phyloP scores from a whole-genome alignment of 2,329 filamentous ascomycete species.

The Colletotrichum tanaceti region DNA sequence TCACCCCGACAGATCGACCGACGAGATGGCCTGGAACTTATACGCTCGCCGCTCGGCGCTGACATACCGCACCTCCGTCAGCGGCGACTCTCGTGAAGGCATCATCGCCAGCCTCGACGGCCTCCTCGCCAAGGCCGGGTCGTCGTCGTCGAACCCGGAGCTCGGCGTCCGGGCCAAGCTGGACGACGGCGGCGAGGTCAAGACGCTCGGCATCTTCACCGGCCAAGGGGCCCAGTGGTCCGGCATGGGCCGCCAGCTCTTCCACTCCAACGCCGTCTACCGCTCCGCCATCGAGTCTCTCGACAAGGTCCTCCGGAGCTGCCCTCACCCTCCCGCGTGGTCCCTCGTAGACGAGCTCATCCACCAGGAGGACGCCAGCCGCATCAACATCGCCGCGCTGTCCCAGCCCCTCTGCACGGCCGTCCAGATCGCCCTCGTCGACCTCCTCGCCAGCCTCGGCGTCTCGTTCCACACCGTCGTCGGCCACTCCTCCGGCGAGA shows the following conservation, averaged over 20 bases:
- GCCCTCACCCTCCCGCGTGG: constrained; percentile 20
- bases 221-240: constrained; percentile 51
- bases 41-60: constrained; percentile 32
- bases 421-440: constrained; percentile 44
- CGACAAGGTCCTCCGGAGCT: constrained; percentile 32
- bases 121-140: constrained; percentile 31
- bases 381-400: constrained; percentile 42
- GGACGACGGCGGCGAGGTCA: constrained; percentile 29
- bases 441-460: constrained; percentile 36
- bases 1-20: constrained; percentile 4
- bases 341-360: constrained; percentile 42
- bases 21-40: constrained; percentile 33
- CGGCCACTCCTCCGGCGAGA: constrained; percentile 46
- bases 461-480: constrained; percentile 41
- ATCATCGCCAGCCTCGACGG: constrained; percentile 21
- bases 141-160: constrained; percentile 27
- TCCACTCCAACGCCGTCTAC: constrained; percentile 32
- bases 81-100: constrained; percentile 18
- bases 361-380: constrained; percentile 28
- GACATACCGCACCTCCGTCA: constrained; percentile 31
- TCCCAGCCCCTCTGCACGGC: constrained; percentile 43
- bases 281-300: constrained; percentile 39
- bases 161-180: constrained; percentile 36
- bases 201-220: constrained; percentile 48
- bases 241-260: constrained; percentile 48